Evolutionary conservation across 768 basidiomycete genomes (phyloP).

Genomic region (Pulveroboletus sp.): DNA sequence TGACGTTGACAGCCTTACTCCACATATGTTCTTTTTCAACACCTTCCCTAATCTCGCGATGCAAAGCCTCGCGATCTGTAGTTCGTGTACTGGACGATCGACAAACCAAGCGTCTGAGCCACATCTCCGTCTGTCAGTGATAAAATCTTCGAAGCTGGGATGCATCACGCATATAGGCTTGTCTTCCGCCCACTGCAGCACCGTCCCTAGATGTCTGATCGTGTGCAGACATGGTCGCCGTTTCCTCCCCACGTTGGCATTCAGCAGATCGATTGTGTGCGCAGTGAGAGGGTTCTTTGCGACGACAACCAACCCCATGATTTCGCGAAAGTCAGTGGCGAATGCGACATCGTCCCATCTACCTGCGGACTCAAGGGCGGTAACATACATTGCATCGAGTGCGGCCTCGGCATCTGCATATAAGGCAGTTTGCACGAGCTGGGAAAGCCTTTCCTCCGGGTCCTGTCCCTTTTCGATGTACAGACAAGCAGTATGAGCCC

Average conservation of each 20-base stretch:
- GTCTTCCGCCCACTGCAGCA: slow-evolving; percentile 26
- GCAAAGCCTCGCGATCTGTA: slow-evolving; percentile 24
- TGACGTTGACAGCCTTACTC: slow-evolving; percentile 17
- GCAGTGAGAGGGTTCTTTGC: slow-evolving; percentile 26
- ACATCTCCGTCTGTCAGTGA: slow-evolving; percentile 29
- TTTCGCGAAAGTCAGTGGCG: slow-evolving; percentile 28
- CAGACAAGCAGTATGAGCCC: slow-evolving; percentile 31
- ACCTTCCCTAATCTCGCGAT: slow-evolving; percentile 11
- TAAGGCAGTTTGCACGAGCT: slow-evolving; percentile 18
- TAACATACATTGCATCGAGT: slow-evolving; percentile 27
- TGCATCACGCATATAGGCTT: slow-evolving; percentile 30
- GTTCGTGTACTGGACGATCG: slow-evolving; percentile 19
- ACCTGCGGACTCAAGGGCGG: slow-evolving; percentile 28
- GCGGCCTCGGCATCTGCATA: slow-evolving; percentile 26
- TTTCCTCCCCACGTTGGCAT: slow-evolving; percentile 11
- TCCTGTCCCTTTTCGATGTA: slow-evolving; percentile 30
- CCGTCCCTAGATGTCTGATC: slow-evolving; percentile 22
- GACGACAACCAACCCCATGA: slow-evolving; percentile 29
- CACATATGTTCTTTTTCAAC: slow-evolving; percentile 24
- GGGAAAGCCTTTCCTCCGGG: slow-evolving; percentile 27
- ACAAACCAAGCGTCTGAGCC: slow-evolving; percentile 27
- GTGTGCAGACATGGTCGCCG: slow-evolving; percentile 29
- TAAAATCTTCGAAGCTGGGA: slow-evolving; percentile 33
- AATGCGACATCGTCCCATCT: slow-evolving; percentile 29
- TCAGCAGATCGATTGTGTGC: slow-evolving; percentile 24